These are phyloP conservation scores for Fusarium euwallaceae DNA, from an alignment of 2,329 filamentous ascomycete genomes.

Conservation along the genomic window DNA sequence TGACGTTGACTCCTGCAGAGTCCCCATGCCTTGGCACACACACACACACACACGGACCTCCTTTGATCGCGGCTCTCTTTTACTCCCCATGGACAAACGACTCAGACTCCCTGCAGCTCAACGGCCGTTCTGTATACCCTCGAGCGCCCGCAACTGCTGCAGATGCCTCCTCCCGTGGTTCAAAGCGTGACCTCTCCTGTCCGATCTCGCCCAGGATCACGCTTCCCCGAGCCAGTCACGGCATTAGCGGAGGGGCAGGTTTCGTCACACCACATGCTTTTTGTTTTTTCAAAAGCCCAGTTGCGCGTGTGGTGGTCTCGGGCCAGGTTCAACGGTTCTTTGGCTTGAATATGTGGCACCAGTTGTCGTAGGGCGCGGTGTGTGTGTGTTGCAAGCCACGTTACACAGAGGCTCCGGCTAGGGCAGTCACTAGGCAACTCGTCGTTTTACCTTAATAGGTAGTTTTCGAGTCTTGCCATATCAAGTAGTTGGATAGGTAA, in stretches of 20 bases:
- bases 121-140: slow-evolving; percentile 6
- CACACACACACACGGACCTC: background rate
- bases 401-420: background rate
- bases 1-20: background rate
- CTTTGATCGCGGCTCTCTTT: background rate
- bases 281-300: background rate
- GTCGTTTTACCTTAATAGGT: background rate
- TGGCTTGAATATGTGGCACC: background rate
- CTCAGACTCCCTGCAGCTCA: background rate
- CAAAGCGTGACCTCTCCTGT: background rate
- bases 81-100: background rate
- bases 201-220: background rate
- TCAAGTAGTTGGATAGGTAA: background rate
- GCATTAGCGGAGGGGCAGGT: background rate
- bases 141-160: slow-evolving; percentile 11
- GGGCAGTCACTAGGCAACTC: background rate
- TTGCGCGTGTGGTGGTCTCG: background rate
- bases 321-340: slow-evolving; percentile 1
- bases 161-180: background rate
- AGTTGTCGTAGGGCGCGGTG: background rate
- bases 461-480: background rate
- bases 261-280: background rate
- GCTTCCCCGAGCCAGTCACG: background rate
- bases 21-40: background rate
- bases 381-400: background rate